Base-by-base conservation (phyloP, 306 rosid species). In the Cicer yamashitae region DNA sequence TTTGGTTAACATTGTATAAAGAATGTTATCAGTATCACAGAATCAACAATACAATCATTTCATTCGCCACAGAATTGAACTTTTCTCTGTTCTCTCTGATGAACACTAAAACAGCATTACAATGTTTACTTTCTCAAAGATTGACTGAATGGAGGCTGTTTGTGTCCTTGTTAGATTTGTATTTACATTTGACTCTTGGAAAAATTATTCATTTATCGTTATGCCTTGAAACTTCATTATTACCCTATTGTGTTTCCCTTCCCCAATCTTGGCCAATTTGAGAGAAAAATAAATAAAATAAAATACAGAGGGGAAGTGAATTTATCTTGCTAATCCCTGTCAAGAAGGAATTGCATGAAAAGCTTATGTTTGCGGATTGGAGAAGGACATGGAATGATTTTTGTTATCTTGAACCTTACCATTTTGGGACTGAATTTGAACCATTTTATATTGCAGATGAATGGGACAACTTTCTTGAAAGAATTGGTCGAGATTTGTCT, bases 381-480 rank as follows among this genome's bases (percentile, higher is more conserved):
- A 38, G 78, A 46, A 25, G 61, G 41, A 20, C 15, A 37, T 10
- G n/a, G 9, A 70, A 13, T 44, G 30, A 11, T 9, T 75, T 83
- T 64, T 17, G 17, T 46, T 70, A 43, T 48, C 12, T 12, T 22
- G 54, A 45, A 44, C 71, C 10, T 44, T 67, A 40, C 17, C 25
- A 7, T 20, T 66, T 20, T 45, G 41, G 25, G 71, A 22, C 53
- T 47, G 54, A 75, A 59, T 25, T 76, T 13, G 43, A 38, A 11
- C 22, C 54, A 3, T 39, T 69, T 80, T 68, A 40, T 68, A 18
- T 82, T 82, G 69, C 81, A 94, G 98, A 94, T 83, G 97, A 94
- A 78, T 94, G 97, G 98, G 90, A 87, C 39, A 94, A 94, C 60
- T 91, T 94, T 77, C 86, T 94, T 83, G 96, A 94, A 81, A 85